Base-by-base conservation (phyloP, 192 early-diverging fungal species). In the Coemansia sp. region DNA sequence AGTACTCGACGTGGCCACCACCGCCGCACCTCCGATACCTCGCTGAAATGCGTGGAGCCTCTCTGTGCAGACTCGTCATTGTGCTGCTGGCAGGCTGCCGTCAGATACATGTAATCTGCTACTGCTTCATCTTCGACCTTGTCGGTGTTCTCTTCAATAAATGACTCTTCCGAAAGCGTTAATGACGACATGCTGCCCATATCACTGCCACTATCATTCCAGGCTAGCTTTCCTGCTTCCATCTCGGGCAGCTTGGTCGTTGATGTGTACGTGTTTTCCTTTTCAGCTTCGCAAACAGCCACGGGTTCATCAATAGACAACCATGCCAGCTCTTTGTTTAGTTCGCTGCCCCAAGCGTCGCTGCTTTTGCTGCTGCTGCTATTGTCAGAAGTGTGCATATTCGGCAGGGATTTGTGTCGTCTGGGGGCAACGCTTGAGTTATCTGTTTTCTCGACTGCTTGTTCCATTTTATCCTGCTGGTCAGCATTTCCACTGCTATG, bases 1-100 rank as follows among this genome's bases (percentile, higher is more conserved):
- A 75, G 15, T 3, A 75, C 54, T 12, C 65, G 58, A 5, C 65
- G 60, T 9, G 72, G 72, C 72, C 65, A 75, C 72, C 72, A 75
- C 44, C 58, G 45, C 12, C 58, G 64, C 30, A 44, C 51, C 6
- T 59, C 64, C 13, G 52, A 41, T 14, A 35, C 55, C 23, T 38
- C 14, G 36, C 33, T 36, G 6, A 20, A 23, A n/a, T 26, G 14
- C 36, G 16, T 31, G 7, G 50, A 35, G 23, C 18, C 16, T 6
- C 23, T 30, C n/a, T 14, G 21, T 6, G 26, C 46, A 48, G 8
- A 10, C 33, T 35, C 33, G 33, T 35, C 10, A 35, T 35, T 35
- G 10, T 35, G 33, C 33, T 35, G 33, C 33, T 55, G 45, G 52
- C 57, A 59, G 2, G 33, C 33, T 8, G 63, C 49, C 6, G 59